Evolutionary conservation across 345 rosid species (phyloP).

Genomic region (Limnanthes douglasii): DNA sequence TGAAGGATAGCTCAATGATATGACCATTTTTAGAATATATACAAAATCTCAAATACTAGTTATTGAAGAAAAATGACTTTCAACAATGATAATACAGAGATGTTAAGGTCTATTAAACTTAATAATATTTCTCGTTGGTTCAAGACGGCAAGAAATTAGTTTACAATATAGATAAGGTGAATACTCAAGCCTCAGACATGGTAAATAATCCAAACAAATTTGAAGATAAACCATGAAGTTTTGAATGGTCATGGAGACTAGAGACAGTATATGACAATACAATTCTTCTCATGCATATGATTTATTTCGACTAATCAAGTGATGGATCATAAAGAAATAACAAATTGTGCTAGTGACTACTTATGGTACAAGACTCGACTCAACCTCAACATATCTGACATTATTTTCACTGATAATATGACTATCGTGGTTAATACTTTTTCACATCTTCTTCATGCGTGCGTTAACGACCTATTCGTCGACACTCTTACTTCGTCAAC

Average conservation of each 20-base stretch:
- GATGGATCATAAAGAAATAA: slow-evolving; percentile 39
- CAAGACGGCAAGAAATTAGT: slow-evolving; percentile 38
- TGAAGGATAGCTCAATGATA: too few species aligned
- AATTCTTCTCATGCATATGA: slow-evolving; percentile 19
- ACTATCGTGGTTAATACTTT: slow-evolving; percentile 26
- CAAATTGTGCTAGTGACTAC: slow-evolving; percentile 42
- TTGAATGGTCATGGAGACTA: slow-evolving; percentile 51
- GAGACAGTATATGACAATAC: slow-evolving; percentile 17
- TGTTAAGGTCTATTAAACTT: too few species aligned
- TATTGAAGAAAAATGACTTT: too few species aligned
- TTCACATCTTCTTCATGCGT: slow-evolving; percentile 45
- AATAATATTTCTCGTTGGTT: too few species aligned
- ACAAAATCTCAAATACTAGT: too few species aligned
- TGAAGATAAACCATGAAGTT: slow-evolving; percentile 14
- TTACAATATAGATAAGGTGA: slow-evolving; percentile 56
- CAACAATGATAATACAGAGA: too few species aligned
- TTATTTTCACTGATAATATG: slow-evolving; percentile 29
- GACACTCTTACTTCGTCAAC: slow-evolving; percentile 12
- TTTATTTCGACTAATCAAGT: slow-evolving; percentile 11
- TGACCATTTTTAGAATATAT: too few species aligned
- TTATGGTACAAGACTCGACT: slow-evolving; percentile 57
- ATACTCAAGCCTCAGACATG: slow-evolving; percentile 34
- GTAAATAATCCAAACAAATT: slow-evolving; percentile 16
- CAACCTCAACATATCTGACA: slow-evolving; percentile 21
- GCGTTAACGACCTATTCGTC: slow-evolving; percentile 28